phyloP scores from a whole-genome alignment of 768 basidiomycete genomes.

The Boletus rubroflammeus region DNA sequence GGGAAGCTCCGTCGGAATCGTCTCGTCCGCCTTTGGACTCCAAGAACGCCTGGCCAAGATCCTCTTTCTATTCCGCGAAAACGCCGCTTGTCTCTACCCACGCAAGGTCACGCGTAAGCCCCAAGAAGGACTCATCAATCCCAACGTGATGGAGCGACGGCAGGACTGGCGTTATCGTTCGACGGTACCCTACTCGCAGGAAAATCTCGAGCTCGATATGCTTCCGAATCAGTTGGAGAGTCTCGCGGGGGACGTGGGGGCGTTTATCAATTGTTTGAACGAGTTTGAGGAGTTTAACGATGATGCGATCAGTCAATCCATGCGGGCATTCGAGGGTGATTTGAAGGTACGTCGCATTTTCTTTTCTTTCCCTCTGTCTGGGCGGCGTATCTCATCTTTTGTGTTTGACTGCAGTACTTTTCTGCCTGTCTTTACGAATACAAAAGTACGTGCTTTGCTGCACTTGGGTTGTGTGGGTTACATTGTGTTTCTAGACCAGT shows the following conservation, averaged over 20 bases:
- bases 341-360: conserved; percentile 34
- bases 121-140: conserved; percentile 33
- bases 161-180: conserved; percentile 33
- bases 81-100: conserved; percentile 50
- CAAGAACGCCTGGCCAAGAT: conserved; percentile 48
- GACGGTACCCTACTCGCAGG: conserved; percentile 34
- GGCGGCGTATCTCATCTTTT: not conserved
- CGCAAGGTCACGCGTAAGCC: conserved; percentile 39
- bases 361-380: not conserved
- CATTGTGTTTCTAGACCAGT: conserved; percentile 37
- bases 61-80: conserved; percentile 49
- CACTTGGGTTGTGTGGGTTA: not conserved
- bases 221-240: conserved; percentile 43
- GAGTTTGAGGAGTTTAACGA: conserved; percentile 56
- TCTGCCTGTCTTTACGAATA: conserved; percentile 45
- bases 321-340: conserved; percentile 45
- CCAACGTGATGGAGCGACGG: conserved; percentile 28
- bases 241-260: conserved; percentile 44
- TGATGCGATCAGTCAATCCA: conserved; percentile 46
- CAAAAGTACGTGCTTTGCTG: conserved; percentile 30
- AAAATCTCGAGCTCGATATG: conserved; percentile 42
- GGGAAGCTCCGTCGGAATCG: conserved; percentile 52
- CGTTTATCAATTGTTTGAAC: conserved; percentile 46
- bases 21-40: conserved; percentile 48
- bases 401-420: conserved; percentile 40